Percentiles rank a stretch among this genome's conserved stretches.
These are phyloP conservation scores for Coriolopsis trogii DNA, from an alignment of 1,284 basidiomycete species.

Conservation along the genomic window DNA sequence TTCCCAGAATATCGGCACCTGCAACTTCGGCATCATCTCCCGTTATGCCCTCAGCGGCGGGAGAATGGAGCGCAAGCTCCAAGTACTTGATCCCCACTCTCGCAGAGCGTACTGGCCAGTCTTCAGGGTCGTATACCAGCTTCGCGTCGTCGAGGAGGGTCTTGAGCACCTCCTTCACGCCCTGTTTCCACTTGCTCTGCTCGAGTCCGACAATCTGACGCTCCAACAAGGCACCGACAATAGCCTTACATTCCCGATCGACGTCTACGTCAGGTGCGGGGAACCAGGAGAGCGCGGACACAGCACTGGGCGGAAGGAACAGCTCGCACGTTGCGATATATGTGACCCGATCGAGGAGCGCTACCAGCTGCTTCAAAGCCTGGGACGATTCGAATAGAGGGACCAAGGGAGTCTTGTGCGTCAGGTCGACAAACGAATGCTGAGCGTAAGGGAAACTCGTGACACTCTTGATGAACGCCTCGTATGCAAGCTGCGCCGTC, in stretches of 20 bases:
- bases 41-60: slow-evolving; percentile 19
- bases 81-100: slow-evolving; percentile 54
- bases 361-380: slow-evolving; percentile 53
- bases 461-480: slow-evolving; percentile 58
- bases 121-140: slow-evolving; percentile 46
- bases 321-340: slow-evolving; percentile 69
- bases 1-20: slow-evolving; percentile 43
- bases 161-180: slow-evolving; percentile 42
- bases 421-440: slow-evolving; percentile 38
- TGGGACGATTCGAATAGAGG: slow-evolving; percentile 43
- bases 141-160: slow-evolving; percentile 52
- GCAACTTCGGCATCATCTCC: slow-evolving; percentile 40
- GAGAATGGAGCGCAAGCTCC: slow-evolving; percentile 41
- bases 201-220: slow-evolving; percentile 60
- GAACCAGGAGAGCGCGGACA: slow-evolving; percentile 31
- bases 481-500: slow-evolving; percentile 56
- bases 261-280: not conserved
- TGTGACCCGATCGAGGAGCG: slow-evolving; percentile 65
- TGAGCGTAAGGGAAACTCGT: slow-evolving; percentile 53
- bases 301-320: slow-evolving; percentile 49
- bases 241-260: slow-evolving; percentile 17
- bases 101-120: slow-evolving; percentile 56
- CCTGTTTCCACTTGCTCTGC: slow-evolving; percentile 56
- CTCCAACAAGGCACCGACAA: slow-evolving; percentile 61
- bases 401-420: slow-evolving; percentile 32